These are phyloP conservation scores for Terfezia boudieri DNA, from an alignment of 495 filamentous ascomycete genomes.

Conservation along the genomic window DNA sequence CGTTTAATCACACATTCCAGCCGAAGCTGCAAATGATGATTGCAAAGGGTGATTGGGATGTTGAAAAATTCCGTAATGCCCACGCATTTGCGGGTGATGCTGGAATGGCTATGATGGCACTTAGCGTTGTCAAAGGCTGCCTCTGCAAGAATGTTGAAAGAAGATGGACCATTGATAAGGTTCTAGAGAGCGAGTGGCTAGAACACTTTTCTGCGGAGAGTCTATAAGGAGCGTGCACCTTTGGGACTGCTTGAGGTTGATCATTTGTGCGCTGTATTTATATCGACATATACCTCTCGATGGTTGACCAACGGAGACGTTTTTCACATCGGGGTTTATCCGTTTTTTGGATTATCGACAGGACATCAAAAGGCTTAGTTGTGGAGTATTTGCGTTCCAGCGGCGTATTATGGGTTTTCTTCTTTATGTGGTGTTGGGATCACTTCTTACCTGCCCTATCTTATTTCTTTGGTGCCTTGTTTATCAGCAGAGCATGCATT, in stretches of 20 bases:
- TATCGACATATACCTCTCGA: too few species aligned
- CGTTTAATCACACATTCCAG: conserved; percentile 40
- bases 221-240: neutral
- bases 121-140: conserved; percentile 31
- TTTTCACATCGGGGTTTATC: too few species aligned
- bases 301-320: too few species aligned
- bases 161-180: conserved; percentile 31
- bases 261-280: too few species aligned
- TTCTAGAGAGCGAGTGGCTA: conserved; percentile 37
- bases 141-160: conserved; percentile 29
- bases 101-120: conserved; percentile 20
- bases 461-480: too few species aligned
- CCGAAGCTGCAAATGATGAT: conserved; percentile 40
- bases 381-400: too few species aligned
- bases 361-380: too few species aligned
- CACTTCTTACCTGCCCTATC: too few species aligned
- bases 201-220: conserved; percentile 33
- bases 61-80: conserved; percentile 23
- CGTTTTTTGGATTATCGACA: too few species aligned
- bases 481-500: too few species aligned
- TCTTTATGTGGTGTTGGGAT: too few species aligned
- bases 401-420: too few species aligned
- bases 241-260: neutral
- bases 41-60: conserved; percentile 36
- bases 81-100: conserved; percentile 11